A percentile compares a stretch with the other conserved stretches of the same genome.
Conservation (phyloP, 2,329 filamentous ascomycete species). For the Fusarium sp. region DNA sequence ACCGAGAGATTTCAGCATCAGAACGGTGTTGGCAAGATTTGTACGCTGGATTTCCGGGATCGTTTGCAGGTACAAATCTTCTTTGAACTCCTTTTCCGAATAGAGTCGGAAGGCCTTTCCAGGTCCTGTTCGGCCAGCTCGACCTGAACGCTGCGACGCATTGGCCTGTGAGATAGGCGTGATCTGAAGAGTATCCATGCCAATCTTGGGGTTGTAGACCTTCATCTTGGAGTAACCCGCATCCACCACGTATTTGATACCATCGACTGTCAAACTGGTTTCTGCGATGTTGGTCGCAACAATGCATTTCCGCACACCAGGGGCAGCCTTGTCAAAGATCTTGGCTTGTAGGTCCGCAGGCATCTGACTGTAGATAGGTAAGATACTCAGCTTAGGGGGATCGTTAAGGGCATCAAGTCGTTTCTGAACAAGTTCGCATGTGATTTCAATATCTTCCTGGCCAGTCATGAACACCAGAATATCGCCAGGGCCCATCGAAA, state of each 20-base stretch:
- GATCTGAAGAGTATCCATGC: conserved; percentile 98
- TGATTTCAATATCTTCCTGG: conserved; percentile 97
- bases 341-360: conserved; percentile 97
- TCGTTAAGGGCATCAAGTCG: conserved; percentile 90
- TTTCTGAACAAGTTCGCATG: conserved; percentile 92
- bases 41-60: conserved; percentile 98
- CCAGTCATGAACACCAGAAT: conserved; percentile 99
- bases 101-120: conserved; percentile 95
- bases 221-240: conserved; percentile 97
- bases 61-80: conserved; percentile 95
- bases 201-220: conserved; percentile 98
- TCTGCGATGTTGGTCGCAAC: conserved; percentile 99
- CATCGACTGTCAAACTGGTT: conserved; percentile 96
- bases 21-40: conserved; percentile 93
- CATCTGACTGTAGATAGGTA: conserved; percentile 99
- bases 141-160: conserved; percentile 90
- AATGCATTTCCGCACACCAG: conserved; percentile 95
- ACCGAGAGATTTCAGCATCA: conserved; percentile 93
- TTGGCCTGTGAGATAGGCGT: conserved; percentile 98
- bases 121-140: conserved; percentile 93
- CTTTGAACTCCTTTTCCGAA: conserved; percentile 93
- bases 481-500: conserved; percentile 92
- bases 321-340: conserved; percentile 92
- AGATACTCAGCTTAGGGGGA: conserved; percentile 91
- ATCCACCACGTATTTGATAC: conserved; percentile 99